Percentiles rank a stretch among this genome's conserved stretches.
Evolutionary conservation across 257 asterid genomes (phyloP).

Genomic region (Misopates orontium): DNA sequence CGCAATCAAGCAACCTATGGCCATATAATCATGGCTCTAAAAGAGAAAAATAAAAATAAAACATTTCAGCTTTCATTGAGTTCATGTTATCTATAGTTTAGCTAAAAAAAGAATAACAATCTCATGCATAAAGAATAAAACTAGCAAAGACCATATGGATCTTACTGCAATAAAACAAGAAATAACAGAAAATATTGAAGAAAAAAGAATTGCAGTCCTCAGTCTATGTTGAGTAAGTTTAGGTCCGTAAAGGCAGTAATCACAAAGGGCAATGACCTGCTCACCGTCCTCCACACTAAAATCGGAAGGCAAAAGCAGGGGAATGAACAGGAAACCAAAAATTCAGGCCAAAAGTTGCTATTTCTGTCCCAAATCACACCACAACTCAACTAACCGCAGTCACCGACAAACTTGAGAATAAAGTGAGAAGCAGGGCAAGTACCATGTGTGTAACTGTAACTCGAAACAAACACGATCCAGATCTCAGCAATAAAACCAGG

Average conservation of each 20-base stretch:
- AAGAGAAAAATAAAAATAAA: background rate
- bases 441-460: slow-evolving; percentile 20
- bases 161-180: background rate
- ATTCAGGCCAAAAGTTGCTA: slow-evolving; percentile 6
- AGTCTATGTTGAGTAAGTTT: background rate
- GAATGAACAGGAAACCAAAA: background rate
- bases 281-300: background rate
- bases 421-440: slow-evolving; percentile 21
- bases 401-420: slow-evolving; percentile 23
- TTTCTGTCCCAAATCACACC: slow-evolving; percentile 14
- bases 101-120: background rate
- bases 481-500: slow-evolving; percentile 21
- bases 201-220: too few relatives aligned
- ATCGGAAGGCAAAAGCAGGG: background rate
- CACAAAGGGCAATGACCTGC: background rate
- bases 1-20: background rate
- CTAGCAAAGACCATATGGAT: too few relatives aligned
- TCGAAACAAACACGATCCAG: slow-evolving; percentile 18
- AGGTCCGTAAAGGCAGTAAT: background rate
- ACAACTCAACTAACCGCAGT: slow-evolving; percentile 25
- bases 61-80: background rate
- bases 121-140: background rate
- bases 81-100: background rate
- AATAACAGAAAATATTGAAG: background rate
- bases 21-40: background rate